phyloP scores from a whole-genome alignment of 176 grass and related monocot species.

The Eleusine indica region DNA sequence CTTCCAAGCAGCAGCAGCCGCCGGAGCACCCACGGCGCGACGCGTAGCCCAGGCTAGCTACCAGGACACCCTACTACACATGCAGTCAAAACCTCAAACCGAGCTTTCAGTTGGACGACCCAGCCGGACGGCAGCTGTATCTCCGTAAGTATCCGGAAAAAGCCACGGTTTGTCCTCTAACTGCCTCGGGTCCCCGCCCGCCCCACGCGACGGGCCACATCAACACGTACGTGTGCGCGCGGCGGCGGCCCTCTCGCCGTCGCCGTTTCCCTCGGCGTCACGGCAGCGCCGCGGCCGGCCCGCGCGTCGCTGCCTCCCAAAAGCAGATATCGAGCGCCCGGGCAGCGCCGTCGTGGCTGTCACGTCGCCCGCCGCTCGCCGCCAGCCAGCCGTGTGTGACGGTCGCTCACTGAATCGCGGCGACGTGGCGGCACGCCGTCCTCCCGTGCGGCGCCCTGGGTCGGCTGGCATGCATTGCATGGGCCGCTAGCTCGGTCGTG shows the following conservation, averaged over 20 bases:
- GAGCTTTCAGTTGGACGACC: conserved; percentile 37
- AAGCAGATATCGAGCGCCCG: conserved; percentile 1
- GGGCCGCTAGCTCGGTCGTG: background rate
- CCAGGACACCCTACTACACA: background rate
- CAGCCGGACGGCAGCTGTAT: background rate
- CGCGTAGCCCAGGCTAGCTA: conserved; percentile 21
- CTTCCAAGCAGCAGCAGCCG: conserved; percentile 32
- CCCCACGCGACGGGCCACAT: background rate
- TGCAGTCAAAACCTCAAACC: conserved; percentile 22
- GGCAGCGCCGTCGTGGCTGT: background rate
- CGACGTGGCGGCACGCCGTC: conserved; percentile 20
- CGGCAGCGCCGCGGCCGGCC: conserved; percentile 41
- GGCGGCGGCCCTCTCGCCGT: conserved; percentile 4
- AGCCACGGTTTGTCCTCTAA: conserved; percentile 28
- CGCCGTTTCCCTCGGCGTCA: conserved; percentile 47
- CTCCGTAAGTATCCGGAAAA: conserved; percentile 33
- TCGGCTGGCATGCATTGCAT: background rate
- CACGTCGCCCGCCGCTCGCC: background rate
- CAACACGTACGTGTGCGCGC: conserved; percentile 19
- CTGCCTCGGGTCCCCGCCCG: background rate
- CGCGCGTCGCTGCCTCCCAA: conserved; percentile 39
- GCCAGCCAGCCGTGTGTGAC: background rate
- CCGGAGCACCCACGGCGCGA: conserved; percentile 31
- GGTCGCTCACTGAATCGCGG: background rate
- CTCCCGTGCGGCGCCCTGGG: background rate